phyloP scores from a whole-genome alignment of 352 stramenopile species.

The Phytophthora colocasiae region DNA sequence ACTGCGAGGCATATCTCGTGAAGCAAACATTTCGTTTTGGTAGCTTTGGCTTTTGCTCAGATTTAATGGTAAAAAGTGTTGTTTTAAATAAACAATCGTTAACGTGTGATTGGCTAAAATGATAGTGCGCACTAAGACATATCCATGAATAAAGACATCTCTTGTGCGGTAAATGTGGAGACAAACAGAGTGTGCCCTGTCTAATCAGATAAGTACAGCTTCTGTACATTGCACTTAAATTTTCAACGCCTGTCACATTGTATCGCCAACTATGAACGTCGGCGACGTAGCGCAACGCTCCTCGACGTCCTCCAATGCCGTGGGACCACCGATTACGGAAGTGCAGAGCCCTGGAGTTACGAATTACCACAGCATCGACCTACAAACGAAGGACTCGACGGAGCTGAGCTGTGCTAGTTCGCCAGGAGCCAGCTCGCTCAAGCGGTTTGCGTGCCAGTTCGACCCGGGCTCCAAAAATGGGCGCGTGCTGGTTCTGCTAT shows the following conservation, averaged over 20 bases:
- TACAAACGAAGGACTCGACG: conserved; percentile 27
- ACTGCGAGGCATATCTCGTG: no score
- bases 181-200: no score
- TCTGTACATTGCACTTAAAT: no score
- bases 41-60: no score
- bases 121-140: no score
- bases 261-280: conserved; percentile 2
- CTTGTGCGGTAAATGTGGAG: no score
- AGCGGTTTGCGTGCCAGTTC: conserved; percentile 53
- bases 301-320: conserved; percentile 6
- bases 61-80: no score
- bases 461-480: conserved; percentile 50
- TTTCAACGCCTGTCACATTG: conserved; percentile 5
- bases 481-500: conserved; percentile 53
- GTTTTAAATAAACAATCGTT: no score
- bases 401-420: conserved; percentile 39
- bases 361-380: conserved; percentile 53
- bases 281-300: not conserved
- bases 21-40: no score
- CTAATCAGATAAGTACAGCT: no score
- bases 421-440: conserved; percentile 30
- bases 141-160: no score
- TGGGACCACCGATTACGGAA: conserved; percentile 8
- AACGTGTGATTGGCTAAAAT: no score
- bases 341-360: conserved; percentile 15